Base-by-base conservation (phyloP, 306 rosid species). In the Cyamopsis tetragonoloba region DNA sequence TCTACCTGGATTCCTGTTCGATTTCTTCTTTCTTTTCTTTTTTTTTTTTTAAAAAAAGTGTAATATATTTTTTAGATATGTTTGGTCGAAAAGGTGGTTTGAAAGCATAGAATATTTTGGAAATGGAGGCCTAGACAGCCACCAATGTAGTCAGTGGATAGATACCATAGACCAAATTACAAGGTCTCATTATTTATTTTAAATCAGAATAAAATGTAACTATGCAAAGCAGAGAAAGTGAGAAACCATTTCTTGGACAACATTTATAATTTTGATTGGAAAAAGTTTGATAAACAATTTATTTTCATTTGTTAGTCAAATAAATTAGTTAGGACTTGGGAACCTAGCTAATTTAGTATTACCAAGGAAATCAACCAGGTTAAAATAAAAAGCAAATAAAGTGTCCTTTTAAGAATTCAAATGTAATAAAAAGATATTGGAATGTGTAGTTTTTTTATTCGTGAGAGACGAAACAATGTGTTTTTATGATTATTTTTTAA, bases 51-150 rank as follows among this genome's bases (percentile, higher is more conserved):
- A n/a, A n/a, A n/a, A n/a, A n/a, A n/a, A n/a, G n/a, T n/a, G n/a
- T n/a, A n/a, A n/a, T n/a, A n/a, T 68, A 14, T 3, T 19, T 34
- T 35, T 50, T 34, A 34, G 39, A 9, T 7, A 14, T 13, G 4
- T 34, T 54, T 41, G 47, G 44, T 19, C 7, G 20, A 17, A 64
- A 72, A 39, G 51, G 8, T 50, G 2, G 34, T 51, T 56, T 34
- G 61, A 43, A 63, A 62, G 39, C 73, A 55, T 18, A 53, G 13
- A 61, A 42, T 31, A 53, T 59, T 23, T 56, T 15, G 49, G 56
- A 44, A 17, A 54, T 23, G 42, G 18, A 20, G 37, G 31, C 53
- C 47, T 46, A 60, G 48, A 53, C 23, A 54, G 26, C 17, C 62
- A 49, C 64, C 70, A 56, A 24, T 12, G 28, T 15, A 34, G 12